Evolutionary conservation across 2,329 filamentous ascomycete species (phyloP).

Genomic region (Epichloe coenophiala): DNA sequence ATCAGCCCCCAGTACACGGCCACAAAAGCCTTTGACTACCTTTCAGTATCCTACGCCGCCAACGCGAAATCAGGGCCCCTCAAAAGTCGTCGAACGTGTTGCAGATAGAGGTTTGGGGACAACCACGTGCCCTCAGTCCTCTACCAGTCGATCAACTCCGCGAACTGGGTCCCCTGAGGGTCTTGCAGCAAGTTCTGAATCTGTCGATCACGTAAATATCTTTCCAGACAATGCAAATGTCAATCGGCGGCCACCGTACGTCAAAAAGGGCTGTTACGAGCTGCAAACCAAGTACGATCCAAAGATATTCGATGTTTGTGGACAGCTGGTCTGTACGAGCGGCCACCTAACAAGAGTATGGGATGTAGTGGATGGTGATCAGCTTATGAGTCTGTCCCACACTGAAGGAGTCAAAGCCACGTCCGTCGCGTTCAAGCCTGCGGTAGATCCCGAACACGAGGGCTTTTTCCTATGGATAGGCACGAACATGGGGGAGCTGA

Average conservation of each 20-base stretch:
- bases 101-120: constrained; percentile 12
- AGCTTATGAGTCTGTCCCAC: constrained; percentile 68
- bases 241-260: constrained; percentile 69
- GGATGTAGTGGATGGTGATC: constrained; percentile 70
- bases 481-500: constrained; percentile 73
- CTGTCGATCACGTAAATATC: constrained; percentile 40
- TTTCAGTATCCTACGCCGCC: constrained; percentile 19
- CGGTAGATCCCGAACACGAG: constrained; percentile 62
- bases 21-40: constrained; percentile 12
- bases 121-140: constrained; percentile 7
- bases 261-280: constrained; percentile 58
- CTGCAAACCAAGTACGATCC: constrained; percentile 81
- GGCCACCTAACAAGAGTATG: constrained; percentile 81
- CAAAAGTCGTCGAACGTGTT: constrained; percentile 23
- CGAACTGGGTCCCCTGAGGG: constrained; percentile 7
- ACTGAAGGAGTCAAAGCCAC: constrained; percentile 75
- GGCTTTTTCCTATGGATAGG: constrained; percentile 79
- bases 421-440: constrained; percentile 75
- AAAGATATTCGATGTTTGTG: constrained; percentile 75
- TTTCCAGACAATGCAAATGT: constrained; percentile 77
- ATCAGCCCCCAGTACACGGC: constrained; percentile 14
- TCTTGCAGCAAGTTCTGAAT: constrained; percentile 22
- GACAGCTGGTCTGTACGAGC: constrained; percentile 73
- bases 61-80: constrained; percentile 16
- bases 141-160: neutral